Conservation (phyloP, 176 grass and related monocot genomes). For the Zea luxurians region DNA sequence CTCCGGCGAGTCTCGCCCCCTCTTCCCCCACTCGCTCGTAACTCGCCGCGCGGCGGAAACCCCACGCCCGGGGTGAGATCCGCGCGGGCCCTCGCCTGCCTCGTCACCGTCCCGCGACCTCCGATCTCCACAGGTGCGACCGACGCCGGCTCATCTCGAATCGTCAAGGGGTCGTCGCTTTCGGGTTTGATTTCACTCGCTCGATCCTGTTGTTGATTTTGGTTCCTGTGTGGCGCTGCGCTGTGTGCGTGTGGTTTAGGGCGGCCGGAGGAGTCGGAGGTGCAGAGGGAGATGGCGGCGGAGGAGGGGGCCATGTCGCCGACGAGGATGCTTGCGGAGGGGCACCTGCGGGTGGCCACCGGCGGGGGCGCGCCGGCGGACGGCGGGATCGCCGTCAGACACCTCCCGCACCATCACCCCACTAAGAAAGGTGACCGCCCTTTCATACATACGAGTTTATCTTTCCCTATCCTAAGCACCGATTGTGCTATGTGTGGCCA, state of each 20-base stretch:
- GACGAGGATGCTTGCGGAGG: conserved; percentile 64
- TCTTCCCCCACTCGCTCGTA: background rate
- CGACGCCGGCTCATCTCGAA: background rate
- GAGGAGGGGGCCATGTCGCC: conserved; percentile 55
- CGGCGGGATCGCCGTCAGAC: conserved; percentile 64
- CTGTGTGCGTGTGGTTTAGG: background rate
- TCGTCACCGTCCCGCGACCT: conserved; percentile 5
- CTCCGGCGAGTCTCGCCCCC: background rate
- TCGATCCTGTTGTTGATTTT: conserved; percentile 7
- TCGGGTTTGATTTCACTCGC: background rate
- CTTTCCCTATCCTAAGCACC: background rate
- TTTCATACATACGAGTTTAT: background rate
- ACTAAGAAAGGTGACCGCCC: conserved; percentile 45
- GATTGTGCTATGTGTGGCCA: background rate
- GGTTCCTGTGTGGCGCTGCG: background rate
- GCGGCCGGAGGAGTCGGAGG: conserved; percentile 36
- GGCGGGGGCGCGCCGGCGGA: conserved; percentile 50
- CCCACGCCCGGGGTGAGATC: conserved; percentile 38
- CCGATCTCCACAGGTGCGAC: conserved; percentile 45
- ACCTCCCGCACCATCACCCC: conserved; percentile 56
- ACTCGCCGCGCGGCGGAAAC: conserved; percentile 14
- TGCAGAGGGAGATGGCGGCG: conserved; percentile 52
- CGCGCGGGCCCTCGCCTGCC: conserved; percentile 26
- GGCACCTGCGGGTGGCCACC: conserved; percentile 56
- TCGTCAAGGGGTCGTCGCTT: background rate